Evolutionary conservation across 192 early-diverging fungal genomes (phyloP).

Genomic region (Podila horticola): DNA sequence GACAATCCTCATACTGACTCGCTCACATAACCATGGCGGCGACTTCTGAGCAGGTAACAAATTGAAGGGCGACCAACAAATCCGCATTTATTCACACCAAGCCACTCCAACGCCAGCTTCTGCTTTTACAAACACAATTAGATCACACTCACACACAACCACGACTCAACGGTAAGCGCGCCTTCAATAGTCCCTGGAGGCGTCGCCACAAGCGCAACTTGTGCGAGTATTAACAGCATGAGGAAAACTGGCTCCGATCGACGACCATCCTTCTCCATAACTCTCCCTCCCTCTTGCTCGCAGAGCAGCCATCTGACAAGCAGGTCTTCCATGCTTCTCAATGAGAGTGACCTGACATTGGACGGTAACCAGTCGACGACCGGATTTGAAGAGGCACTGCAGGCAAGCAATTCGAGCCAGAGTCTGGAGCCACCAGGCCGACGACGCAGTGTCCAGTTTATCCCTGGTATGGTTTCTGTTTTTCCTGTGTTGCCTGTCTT

Average conservation of each 20-base stretch:
- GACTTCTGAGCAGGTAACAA: constrained; percentile 20
- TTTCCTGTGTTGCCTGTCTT: background rate
- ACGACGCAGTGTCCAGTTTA: constrained; percentile 35
- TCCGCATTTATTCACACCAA: too few relatives aligned
- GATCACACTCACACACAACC: background rate
- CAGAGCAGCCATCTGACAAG: constrained; percentile 12
- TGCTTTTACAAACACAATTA: background rate
- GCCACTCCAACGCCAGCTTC: too few relatives aligned
- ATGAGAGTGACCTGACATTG: background rate
- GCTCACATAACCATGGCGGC: constrained; percentile 10
- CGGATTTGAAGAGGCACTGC: constrained; percentile 16
- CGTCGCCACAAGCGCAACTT: background rate
- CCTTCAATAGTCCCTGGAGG: constrained; percentile 1
- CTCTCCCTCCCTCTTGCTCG: constrained; percentile 27
- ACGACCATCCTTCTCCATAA: constrained; percentile 42
- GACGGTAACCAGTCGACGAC: constrained; percentile 10
- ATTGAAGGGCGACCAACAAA: background rate
- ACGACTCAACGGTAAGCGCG: background rate
- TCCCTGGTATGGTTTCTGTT: constrained; percentile 13
- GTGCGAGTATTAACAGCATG: background rate
- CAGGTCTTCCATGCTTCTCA: constrained; percentile 2
- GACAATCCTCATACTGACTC: too few relatives aligned
- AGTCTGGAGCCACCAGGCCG: constrained; percentile 4
- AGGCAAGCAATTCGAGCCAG: background rate
- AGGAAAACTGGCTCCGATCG: constrained; percentile 3